Evolutionary conservation across 805 yeast species (phyloP).

Genomic region (Starmera dryadoides): DNA sequence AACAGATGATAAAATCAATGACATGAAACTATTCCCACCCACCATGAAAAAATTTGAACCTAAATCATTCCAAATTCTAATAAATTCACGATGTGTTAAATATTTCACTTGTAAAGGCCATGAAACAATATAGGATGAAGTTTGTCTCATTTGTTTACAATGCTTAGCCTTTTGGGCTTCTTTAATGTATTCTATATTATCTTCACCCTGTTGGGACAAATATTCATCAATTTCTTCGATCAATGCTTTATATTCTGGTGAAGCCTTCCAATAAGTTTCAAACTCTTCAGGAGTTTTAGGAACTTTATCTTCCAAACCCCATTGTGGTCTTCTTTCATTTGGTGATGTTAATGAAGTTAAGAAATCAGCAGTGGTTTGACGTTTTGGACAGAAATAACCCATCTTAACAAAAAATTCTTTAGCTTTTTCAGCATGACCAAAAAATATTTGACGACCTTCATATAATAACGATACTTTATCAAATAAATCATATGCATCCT

Average conservation of each 20-base stretch:
- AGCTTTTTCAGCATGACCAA: conserved; percentile 35
- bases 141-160: conserved; percentile 35
- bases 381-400: conserved; percentile 46
- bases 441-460: conserved; percentile 47
- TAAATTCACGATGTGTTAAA: conserved; percentile 36
- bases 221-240: conserved; percentile 35
- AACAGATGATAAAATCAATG: conserved; percentile 48
- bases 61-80: conserved; percentile 42
- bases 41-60: conserved; percentile 36
- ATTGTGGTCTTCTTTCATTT: conserved; percentile 32
- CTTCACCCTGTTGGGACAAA: conserved; percentile 5
- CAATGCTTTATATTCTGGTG: conserved; percentile 31
- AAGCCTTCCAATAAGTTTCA: conserved; percentile 35
- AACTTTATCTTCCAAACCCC: conserved; percentile 36
- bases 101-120: conserved; percentile 44
- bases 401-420: conserved; percentile 37
- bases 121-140: conserved; percentile 48
- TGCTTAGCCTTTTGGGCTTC: conserved; percentile 47
- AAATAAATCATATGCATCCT: conserved; percentile 42
- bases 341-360: conserved; percentile 47
- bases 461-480: conserved; percentile 43
- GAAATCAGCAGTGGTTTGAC: conserved; percentile 52
- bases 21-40: conserved; percentile 43
- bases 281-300: conserved; percentile 47
- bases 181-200: conserved; percentile 19